Base-by-base conservation (phyloP, 1,139 yeast genomes). In the Pichia sp. region DNA sequence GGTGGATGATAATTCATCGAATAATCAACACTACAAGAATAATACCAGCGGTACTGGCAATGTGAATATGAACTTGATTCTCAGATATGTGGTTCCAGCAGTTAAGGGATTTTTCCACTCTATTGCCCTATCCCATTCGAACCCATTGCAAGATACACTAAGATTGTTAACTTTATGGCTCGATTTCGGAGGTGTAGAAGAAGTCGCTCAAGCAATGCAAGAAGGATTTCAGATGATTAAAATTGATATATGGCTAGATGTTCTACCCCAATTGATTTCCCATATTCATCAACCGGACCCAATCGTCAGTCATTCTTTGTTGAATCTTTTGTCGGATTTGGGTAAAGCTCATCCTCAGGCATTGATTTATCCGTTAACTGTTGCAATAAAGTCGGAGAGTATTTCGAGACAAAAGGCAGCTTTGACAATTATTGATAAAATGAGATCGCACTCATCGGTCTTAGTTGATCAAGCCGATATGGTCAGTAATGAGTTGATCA, bases 341-440 rank as follows among this genome's bases (percentile, higher is more conserved):
- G 98, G 98, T 42, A 81, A 85, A 54, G 94, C 92, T 1, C 97
- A 94, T 64, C 98, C 99, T 0, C 98, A 94, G 60, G 97, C 97
- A 0, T 73, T 94, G 56, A 94, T 92, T 3, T 90, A 88, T 59
- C 98, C 98, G 4, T 71, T 94, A 50, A 92, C 95, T 2, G 99
- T 94, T 49, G 97, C 98, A 5, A 88, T 90, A 41, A 90, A 95
- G 51, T 86, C 97, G 0, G 97, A 92, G 55, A 85, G 95, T 52
- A 78, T 85, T 28, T 84, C 83, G 26, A 77, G 98, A 57, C 94
- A 88, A 64, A 77, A 79, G 58, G 97, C 98, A 0, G 99, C 99
- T 0, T 70, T 81, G 53, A 84, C 90, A 1, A 88, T 94, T 47
- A 81, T 94, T 55, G 96, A 88, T 52, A 87, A 87, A 59, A 86